Evolutionary conservation across 2,329 filamentous ascomycete species (phyloP).

Genomic region (Emericellopsis atlantica): DNA sequence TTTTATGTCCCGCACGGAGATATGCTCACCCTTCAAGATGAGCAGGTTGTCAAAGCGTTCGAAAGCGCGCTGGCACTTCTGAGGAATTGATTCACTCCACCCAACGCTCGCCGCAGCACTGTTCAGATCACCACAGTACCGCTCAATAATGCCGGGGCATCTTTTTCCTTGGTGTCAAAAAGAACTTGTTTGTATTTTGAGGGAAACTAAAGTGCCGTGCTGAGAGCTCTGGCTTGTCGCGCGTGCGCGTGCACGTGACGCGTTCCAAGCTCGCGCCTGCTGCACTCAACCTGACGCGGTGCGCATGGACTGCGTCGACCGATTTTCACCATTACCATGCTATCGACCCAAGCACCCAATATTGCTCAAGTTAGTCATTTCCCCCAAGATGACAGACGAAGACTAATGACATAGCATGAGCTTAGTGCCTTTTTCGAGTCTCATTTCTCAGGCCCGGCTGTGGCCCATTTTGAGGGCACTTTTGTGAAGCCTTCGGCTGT

Average conservation of each 20-base stretch:
- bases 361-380: too few relatives aligned
- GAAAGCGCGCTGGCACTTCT: slow-evolving; percentile 48
- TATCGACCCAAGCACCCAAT: too few relatives aligned
- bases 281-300: slow-evolving; percentile 5
- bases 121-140: too few relatives aligned
- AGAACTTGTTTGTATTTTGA: too few relatives aligned
- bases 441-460: slow-evolving; percentile 41
- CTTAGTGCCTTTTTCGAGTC: slow-evolving; percentile 42
- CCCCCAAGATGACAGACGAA: too few relatives aligned
- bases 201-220: too few relatives aligned
- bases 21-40: slow-evolving; percentile 12
- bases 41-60: slow-evolving; percentile 49
- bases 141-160: too few relatives aligned
- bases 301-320: too few relatives aligned
- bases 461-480: slow-evolving; percentile 29
- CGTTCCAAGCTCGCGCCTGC: neutral
- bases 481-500: slow-evolving; percentile 27
- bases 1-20: neutral
- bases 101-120: too few relatives aligned
- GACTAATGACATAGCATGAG: slow-evolving; percentile 34
- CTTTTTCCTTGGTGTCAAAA: neutral
- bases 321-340: too few relatives aligned
- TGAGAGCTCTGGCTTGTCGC: too few relatives aligned
- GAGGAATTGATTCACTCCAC: too few relatives aligned
- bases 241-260: neutral